phyloP scores from a whole-genome alignment of 306 rosid species.

The Acmispon strigosus region DNA sequence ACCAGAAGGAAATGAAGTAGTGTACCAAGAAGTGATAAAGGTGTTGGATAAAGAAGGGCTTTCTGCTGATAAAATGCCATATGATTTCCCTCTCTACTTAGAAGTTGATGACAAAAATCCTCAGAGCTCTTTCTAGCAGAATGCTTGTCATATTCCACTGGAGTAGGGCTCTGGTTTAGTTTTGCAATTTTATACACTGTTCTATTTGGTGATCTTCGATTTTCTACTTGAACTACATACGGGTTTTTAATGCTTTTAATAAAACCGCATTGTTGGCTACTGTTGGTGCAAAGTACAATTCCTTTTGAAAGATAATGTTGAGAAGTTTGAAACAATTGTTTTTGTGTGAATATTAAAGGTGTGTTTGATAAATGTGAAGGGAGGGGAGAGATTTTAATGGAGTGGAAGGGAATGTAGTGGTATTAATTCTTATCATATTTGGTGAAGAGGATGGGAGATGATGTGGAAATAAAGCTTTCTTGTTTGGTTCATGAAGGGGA shows the following conservation, averaged over 20 bases:
- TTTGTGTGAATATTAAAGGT: too few relatives aligned
- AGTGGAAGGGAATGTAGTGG: too few relatives aligned
- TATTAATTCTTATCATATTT: too few relatives aligned
- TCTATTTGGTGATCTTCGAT: slow-evolving; percentile 6
- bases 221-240: slow-evolving; percentile 4
- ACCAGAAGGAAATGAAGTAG: slow-evolving; percentile 66
- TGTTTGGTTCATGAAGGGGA: too few relatives aligned
- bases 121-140: slow-evolving; percentile 56
- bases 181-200: background rate
- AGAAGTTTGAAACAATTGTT: too few relatives aligned
- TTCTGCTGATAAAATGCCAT: slow-evolving; percentile 58
- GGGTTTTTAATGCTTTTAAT: background rate
- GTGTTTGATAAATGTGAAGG: too few relatives aligned
- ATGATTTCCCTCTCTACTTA: slow-evolving; percentile 84
- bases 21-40: slow-evolving; percentile 38
- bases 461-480: too few relatives aligned
- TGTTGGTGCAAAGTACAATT: background rate
- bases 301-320: too few relatives aligned
- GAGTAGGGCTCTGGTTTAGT: background rate
- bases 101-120: slow-evolving; percentile 55
- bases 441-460: too few relatives aligned
- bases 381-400: too few relatives aligned
- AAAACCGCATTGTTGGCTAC: background rate
- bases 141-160: slow-evolving; percentile 30
- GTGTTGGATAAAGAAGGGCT: slow-evolving; percentile 36